Evolutionary conservation across 2,329 filamentous ascomycete species (phyloP), one percentile per base, ranked within the genome.

Genomic region (Fusarium sp.): DNA sequence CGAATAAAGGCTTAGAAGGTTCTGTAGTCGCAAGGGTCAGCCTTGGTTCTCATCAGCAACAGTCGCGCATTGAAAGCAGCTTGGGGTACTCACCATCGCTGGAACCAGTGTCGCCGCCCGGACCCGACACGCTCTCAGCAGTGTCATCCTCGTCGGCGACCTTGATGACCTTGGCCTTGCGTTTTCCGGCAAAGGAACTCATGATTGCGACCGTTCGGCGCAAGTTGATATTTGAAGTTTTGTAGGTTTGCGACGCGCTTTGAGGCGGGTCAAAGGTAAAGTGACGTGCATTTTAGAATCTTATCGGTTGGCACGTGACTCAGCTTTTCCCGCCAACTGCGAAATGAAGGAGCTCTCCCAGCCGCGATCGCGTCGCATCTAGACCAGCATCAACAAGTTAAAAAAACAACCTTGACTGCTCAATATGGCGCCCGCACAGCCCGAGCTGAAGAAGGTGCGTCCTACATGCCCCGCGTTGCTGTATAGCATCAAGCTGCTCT

Each of bases 401-500:
- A 73, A 69, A 71, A 31, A 34, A 68, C 69, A 69, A 70, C 66
- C 69, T 74, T 72, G 69, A 80, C 69, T 77, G 76, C 77, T 83
- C 87, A 93, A 88, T 77, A 99, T 99, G 96, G 94, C 96, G 87
- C 96, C 97, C 92, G 95, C 96, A 83, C 96, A 98, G 87, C 96
- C 96, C 80, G 97, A 99, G 88, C 91, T 99, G 74, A 99, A 98
- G 87, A 99, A 98, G 92, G 96, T 97, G 85, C 29, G 77, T 67
- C 11, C 4, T 4, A n/a, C 14, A 14, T 27, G 3, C 29, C n/a
- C 35, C 18, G 7, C 35, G 20, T 6, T 47, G 37, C 67, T 35
- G 37, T 42, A 31, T 22, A 29, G 6, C 1, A n/a, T 18, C 22
- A 8, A 34, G 38, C 18, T n/a, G 18, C 6, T 24, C 29, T 14